Percentiles rank a stretch among this genome's conserved stretches.
phyloP scores from a whole-genome alignment of 2,329 filamentous ascomycete species.

The Trichoderma aggressivum region DNA sequence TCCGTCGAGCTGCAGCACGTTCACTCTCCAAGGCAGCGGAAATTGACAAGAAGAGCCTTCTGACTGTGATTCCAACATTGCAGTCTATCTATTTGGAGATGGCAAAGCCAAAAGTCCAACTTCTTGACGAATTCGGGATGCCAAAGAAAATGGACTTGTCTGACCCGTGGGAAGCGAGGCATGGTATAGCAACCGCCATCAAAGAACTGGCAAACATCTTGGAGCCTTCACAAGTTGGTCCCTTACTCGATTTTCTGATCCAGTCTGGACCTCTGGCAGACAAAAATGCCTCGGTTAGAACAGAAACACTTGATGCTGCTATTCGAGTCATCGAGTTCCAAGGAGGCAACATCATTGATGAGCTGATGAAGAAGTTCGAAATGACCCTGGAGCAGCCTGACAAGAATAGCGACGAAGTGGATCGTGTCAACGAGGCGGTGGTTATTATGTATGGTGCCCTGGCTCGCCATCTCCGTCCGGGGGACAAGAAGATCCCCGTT shows the following conservation, averaged over 20 bases:
- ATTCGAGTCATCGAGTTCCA: constrained; percentile 76
- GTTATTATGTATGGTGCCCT: constrained; percentile 96
- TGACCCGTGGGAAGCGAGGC: constrained; percentile 88
- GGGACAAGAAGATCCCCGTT: constrained; percentile 82
- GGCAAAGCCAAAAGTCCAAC: constrained; percentile 76
- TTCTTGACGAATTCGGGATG: constrained; percentile 93
- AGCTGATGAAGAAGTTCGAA: constrained; percentile 90
- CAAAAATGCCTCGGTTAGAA: constrained; percentile 69
- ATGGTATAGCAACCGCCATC: constrained; percentile 85
- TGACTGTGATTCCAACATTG: constrained; percentile 61
- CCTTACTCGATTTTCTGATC: constrained; percentile 82
- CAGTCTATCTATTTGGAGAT: constrained; percentile 71
- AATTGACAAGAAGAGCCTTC: constrained; percentile 57
- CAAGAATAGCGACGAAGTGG: constrained; percentile 74
- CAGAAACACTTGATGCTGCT: constrained; percentile 89
- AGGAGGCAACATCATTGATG: constrained; percentile 78
- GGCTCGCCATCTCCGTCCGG: constrained; percentile 77
- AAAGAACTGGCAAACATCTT: constrained; percentile 74
- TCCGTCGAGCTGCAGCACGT: constrained; percentile 78
- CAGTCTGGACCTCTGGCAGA: constrained; percentile 85
- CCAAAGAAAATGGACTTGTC: constrained; percentile 80
- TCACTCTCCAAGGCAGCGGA: constrained; percentile 73
- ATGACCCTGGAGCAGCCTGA: constrained; percentile 80
- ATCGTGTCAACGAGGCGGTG: constrained; percentile 93
- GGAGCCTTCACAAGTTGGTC: constrained; percentile 64